Base-by-base conservation (phyloP, 78 protist species). In the Emiliania huxleyi region DNA sequence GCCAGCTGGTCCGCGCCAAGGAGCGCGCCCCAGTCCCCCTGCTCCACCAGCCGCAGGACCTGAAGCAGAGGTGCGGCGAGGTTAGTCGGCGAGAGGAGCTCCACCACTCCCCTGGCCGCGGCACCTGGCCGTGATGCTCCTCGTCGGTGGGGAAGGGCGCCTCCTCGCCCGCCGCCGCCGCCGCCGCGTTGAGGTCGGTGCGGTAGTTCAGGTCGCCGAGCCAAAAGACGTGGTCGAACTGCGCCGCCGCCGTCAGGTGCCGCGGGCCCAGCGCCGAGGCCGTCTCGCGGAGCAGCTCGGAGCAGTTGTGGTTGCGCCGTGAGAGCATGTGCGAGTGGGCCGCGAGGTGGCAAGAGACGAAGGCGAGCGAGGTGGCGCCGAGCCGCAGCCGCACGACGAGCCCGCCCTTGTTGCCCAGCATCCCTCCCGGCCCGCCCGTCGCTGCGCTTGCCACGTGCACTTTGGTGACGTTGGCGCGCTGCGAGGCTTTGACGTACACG, bases 161-260 rank as follows among this genome's bases (percentile, higher is more conserved):
- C 38, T 2, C 2, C 77, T 8, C 77, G 77, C 12, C 77, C 2
- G n/a, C 77, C 8, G 23, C 38, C 0, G 23, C 77, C 33, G 23
- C 19, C 2, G 15, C 38, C 12, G 21, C 38, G 44, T 95, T 75
- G 22, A 95, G 25, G 56, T 96, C 96, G 37, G 96, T 62, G 55
- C 98, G 94, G 89, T 97, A 73, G 94, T 97, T 97, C 49, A 97
- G 94, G 91, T 97, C 98, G 38, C 98, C 98, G 83, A 96, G 83
- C 96, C 97, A 97, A 81, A 97, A 94, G 25, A 96, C 93, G 79
- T 97, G 96, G 33, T 93, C 93, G 91, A 95, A 96, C 42, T 95
- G 95, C 44, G 84, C 45, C 33, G 88, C 22, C 15, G 87, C 49
- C 69, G 95, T 97, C 3, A 91, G 35, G 2, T 0, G 21, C 4